These are phyloP conservation scores for Clarireedia hainanense DNA, from an alignment of 2,329 filamentous ascomycete genomes.

Conservation along the genomic window DNA sequence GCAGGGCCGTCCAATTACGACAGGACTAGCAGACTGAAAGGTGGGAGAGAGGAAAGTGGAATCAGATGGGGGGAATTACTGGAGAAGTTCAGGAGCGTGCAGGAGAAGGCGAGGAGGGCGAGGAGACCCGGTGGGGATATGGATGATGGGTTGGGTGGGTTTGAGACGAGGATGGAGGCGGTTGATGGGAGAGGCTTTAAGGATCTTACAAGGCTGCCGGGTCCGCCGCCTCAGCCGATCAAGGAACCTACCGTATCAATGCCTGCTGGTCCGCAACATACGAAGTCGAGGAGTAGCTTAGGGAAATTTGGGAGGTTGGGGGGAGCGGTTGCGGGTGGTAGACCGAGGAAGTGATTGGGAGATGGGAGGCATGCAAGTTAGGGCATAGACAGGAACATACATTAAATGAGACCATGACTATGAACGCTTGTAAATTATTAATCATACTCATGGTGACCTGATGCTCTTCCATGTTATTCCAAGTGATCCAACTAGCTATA, in stretches of 20 bases:
- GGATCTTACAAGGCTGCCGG: constrained; percentile 27
- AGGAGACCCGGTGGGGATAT: constrained; percentile 46
- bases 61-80: constrained; percentile 90
- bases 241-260: constrained; percentile 37
- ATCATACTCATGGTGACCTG: neutral
- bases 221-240: constrained; percentile 40
- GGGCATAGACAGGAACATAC: too few species aligned
- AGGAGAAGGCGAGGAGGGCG: constrained; percentile 72
- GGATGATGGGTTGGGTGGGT: constrained; percentile 42
- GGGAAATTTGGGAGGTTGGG: constrained; percentile 64
- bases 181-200: constrained; percentile 32
- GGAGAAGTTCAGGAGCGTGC: constrained; percentile 87
- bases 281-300: constrained; percentile 55
- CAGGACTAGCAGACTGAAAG: constrained; percentile 67
- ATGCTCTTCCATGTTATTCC: too few species aligned
- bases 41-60: constrained; percentile 66
- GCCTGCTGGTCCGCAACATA: constrained; percentile 32
- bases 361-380: too few species aligned
- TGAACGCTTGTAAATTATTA: neutral
- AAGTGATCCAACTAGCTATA: constrained; percentile 18
- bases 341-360: constrained; percentile 39
- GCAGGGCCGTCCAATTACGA: constrained; percentile 54
- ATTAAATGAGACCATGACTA: neutral
- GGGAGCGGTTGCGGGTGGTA: constrained; percentile 55
- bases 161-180: constrained; percentile 33